phyloP scores from a whole-genome alignment of 352 stramenopile species.

The Thalassiosira mediterranea region DNA sequence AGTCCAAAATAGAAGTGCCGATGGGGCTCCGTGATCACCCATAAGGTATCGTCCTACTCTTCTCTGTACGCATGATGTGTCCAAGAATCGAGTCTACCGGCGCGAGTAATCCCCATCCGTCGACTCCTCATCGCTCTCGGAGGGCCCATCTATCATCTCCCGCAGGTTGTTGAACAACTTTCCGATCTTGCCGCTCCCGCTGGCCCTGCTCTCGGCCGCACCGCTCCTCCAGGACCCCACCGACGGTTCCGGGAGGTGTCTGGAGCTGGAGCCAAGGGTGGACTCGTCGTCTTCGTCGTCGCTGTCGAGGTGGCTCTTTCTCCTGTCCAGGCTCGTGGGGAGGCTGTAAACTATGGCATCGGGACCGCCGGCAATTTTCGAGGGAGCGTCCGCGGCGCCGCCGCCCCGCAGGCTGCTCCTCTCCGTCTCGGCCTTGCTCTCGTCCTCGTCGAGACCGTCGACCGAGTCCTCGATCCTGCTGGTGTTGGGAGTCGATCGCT shows the following conservation, averaged over 20 bases:
- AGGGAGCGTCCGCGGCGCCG: background rate
- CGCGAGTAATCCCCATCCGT: background rate
- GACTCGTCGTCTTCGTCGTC: slow-evolving; percentile 21
- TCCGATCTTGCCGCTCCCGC: slow-evolving; percentile 13
- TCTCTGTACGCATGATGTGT: background rate
- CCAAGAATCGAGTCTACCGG: background rate
- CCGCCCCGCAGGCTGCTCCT: background rate
- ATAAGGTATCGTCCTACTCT: too few relatives aligned
- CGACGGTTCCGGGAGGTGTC: background rate
- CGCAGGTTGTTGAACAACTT: slow-evolving; percentile 31
- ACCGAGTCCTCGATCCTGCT: background rate
- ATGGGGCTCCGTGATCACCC: too few relatives aligned
- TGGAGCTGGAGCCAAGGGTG: slow-evolving; percentile 5
- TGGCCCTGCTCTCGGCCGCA: background rate
- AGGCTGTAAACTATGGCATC: slow-evolving; percentile 6
- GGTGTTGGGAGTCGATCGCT: slow-evolving; percentile 28
- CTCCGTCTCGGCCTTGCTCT: background rate
- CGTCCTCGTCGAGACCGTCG: background rate
- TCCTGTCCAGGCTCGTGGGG: slow-evolving; percentile 8
- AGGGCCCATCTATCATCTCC: slow-evolving; percentile 26
- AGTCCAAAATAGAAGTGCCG: too few relatives aligned
- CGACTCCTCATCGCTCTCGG: slow-evolving; percentile 15
- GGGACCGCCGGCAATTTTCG: background rate
- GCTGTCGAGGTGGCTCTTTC: background rate
- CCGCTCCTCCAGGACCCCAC: slow-evolving; percentile 1